phyloP scores from a whole-genome alignment of 495 filamentous ascomycete genomes.

The Neurospora sp. region DNA sequence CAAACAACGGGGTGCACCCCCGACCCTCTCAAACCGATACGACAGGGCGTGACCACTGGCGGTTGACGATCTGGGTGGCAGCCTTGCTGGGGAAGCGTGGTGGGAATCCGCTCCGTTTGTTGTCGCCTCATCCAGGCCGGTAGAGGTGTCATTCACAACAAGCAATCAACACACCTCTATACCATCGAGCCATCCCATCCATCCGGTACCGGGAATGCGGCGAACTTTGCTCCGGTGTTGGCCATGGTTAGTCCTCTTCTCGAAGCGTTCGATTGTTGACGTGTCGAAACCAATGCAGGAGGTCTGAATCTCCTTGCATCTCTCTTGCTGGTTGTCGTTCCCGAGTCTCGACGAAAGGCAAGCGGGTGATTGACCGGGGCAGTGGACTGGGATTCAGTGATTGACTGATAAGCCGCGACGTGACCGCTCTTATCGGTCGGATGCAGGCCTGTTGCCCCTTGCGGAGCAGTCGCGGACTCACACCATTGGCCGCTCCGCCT shows the following conservation, averaged over 20 bases:
- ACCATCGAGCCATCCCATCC: not conserved
- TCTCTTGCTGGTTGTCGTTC: not conserved
- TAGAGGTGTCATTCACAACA: not conserved
- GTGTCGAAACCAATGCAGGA: not conserved
- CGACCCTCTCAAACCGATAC: not conserved
- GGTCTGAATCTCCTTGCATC: not conserved
- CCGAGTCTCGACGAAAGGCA: not conserved
- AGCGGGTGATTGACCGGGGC: not conserved
- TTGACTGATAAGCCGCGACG: not conserved
- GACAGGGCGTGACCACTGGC: not conserved
- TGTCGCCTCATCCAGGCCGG: not conserved
- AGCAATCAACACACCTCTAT: not conserved
- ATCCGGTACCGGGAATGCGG: not conserved
- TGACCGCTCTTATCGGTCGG: slow-evolving; percentile 7
- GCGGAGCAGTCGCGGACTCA: slow-evolving; percentile 4
- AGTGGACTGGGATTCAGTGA: not conserved
- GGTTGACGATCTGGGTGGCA: not conserved
- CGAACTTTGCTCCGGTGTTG: not conserved
- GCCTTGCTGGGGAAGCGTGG: not conserved
- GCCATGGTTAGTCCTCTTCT: not conserved
- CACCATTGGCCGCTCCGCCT: slow-evolving; percentile 21
- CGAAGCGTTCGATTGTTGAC: not conserved
- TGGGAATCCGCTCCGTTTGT: not conserved
- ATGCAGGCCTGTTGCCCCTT: slow-evolving; percentile 10
- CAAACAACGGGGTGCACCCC: not conserved